Evolutionary conservation across 2,329 filamentous ascomycete genomes (phyloP), one percentile per base, ranked within the genome.

Genomic region (Pyrenochaeta sp.): DNA sequence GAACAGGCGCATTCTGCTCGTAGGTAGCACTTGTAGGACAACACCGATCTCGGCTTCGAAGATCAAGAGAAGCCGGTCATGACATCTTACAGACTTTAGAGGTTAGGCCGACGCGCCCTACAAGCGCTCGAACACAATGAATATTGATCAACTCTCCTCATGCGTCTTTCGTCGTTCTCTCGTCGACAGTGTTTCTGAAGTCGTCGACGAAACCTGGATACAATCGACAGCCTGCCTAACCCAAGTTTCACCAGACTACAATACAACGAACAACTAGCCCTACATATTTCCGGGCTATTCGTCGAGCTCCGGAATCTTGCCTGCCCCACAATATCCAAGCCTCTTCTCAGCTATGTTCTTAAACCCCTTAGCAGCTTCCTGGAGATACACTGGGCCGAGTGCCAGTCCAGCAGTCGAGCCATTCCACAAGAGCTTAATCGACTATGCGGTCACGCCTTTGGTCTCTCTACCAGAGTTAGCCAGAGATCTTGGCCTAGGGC

Each of bases 341-440:
- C n/a, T 9, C 28, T 34, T 12, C 19, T 52, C 22, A 28, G 54
- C 2, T 22, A 73, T 74, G 69, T 72, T 65, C 52, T 50, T 68
- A 50, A 76, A 76, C 40, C 52, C 69, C 28, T 69, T 67, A 9
- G 72, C 74, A 22, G 55, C 54, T 10, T 57, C 63, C 1, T 75
- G 63, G 64, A 58, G 36, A 28, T 72, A 68, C 49, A 22, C 55
- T 13, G 59, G 49, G n/a, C 49, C 52, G 15, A 19, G 36, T 7
- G n/a, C 44, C n/a, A 58, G 73, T 37, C 61, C 64, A 45, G 49
- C 59, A 30, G 71, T 75, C 15, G 55, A 61, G 45, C 12, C 50
- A 8, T 90, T 91, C 72, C 90, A 92, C 66, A 69, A 77, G 30
- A 79, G 76, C 1, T 80, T 91, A 1, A 87, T 87, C 1, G 74